Evolutionary conservation across 495 filamentous ascomycete species (phyloP), one percentile per base, ranked within the genome.

Genomic region (Podospora bellae-mahoneyi): DNA sequence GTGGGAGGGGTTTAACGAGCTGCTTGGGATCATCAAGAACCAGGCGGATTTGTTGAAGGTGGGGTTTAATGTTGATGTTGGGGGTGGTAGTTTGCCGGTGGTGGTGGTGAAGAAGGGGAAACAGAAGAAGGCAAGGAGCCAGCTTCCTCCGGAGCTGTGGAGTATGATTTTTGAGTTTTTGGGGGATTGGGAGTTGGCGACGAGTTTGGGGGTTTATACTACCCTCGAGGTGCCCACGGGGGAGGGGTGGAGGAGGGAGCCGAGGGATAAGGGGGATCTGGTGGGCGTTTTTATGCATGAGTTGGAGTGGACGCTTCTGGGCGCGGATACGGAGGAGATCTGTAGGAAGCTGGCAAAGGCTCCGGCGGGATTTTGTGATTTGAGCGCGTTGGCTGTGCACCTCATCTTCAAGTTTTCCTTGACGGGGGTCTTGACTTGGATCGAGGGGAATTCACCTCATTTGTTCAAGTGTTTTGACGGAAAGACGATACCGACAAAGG

Each of bases 401-500:
- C 86, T 96, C 28, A 92, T 97, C 71, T 90, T 97, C 80, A 94
- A 94, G 71, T 97, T 97, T 74, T 90, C 87, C 39, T 88, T 92
- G 67, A 90, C 87, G 19, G 85, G 89, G 32, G 85, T 97, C 16
- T 88, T 97, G 20, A 85, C 86, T 13, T 92, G 92, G 75, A 84
- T 97, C n/a, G 91, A 93, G 70, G 83, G 87, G 39, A 84, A 91
- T 64, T 85, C 91, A 69, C 87, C 89, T 60, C 89, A 92, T 67
- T 85, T 97, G 4, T 94, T 97, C 76, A 91, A 87, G 87, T 87
- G 85, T 27, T 96, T 93, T 71, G 92, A 88, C 65, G 88, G 92
- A 64, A 92, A 90, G 65, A 87, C 92, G 58, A 86, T 95, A 16
- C 92, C 92, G 0, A 92, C 90, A 66, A 93, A 92, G 70, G 92